These are phyloP conservation scores for Kazachstania psychrophila DNA, from an alignment of 805 yeast genomes.

Conservation along the genomic window DNA sequence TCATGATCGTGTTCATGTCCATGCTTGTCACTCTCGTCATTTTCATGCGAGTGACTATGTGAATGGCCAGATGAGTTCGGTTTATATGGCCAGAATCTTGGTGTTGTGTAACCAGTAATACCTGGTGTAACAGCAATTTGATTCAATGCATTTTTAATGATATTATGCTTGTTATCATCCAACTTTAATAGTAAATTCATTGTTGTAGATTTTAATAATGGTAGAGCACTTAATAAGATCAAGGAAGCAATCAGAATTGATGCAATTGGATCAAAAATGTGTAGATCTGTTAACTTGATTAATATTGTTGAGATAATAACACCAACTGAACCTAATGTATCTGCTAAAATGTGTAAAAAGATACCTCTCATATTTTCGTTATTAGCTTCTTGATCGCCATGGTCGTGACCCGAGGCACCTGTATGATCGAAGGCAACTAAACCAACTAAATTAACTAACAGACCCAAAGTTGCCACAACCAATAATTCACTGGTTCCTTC, in stretches of 20 bases:
- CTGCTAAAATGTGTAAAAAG: conserved; percentile 88
- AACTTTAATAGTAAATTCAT: conserved; percentile 58
- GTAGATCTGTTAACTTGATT: conserved; percentile 54
- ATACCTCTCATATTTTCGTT: conserved; percentile 86
- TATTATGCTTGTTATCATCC: conserved; percentile 48
- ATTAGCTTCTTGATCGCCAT: conserved; percentile 2
- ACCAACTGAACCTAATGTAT: conserved; percentile 93
- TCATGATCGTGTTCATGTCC: conserved; percentile 12
- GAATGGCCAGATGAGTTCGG: conserved; percentile 20
- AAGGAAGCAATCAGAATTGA: conserved; percentile 77
- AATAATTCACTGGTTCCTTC: conserved; percentile 77
- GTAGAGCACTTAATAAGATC: conserved; percentile 74
- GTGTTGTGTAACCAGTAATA: conserved; percentile 74
- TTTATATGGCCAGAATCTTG: conserved; percentile 77
- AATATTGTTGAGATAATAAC: conserved; percentile 85
- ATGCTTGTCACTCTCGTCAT: conserved; percentile 5
- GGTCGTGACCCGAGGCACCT: conserved; percentile 36
- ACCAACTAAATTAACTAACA: conserved; percentile 84
- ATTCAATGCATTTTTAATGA: conserved; percentile 53
- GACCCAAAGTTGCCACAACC: conserved; percentile 75
- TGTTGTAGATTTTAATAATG: conserved; percentile 75
- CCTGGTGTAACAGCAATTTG: conserved; percentile 68
- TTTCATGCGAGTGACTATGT: conserved; percentile 17
- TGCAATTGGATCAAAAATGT: conserved; percentile 86
- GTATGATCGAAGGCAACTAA: conserved; percentile 91